These are phyloP conservation scores for Xylaria sp. DNA, from an alignment of 2,329 filamentous ascomycete genomes.

Conservation along the genomic window DNA sequence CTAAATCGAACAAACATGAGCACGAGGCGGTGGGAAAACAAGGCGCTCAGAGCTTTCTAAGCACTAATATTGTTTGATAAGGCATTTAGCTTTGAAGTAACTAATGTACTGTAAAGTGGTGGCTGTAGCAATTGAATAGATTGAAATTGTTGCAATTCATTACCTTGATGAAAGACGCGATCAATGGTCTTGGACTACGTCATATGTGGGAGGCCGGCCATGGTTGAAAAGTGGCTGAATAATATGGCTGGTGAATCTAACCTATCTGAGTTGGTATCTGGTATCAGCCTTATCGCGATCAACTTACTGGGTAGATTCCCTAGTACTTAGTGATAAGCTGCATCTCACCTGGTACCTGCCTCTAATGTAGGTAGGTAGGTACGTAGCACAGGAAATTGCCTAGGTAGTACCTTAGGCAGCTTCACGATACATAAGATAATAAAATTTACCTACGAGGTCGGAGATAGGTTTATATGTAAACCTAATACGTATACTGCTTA, in stretches of 20 bases:
- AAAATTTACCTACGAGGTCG: no score
- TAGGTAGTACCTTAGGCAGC: no score
- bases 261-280: no score
- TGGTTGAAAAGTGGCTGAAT: slow-evolving; percentile 3
- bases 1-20: neutral
- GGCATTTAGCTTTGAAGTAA: neutral
- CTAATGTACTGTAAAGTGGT: neutral
- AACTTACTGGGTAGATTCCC: no score
- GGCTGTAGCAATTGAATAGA: neutral
- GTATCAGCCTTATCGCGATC: no score
- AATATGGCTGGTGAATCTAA: neutral
- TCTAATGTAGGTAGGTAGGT: no score
- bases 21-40: neutral
- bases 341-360: no score
- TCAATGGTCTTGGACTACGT: slow-evolving; percentile 16
- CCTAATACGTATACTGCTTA: no score
- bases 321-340: no score
- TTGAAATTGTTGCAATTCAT: slow-evolving; percentile 7
- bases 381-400: no score
- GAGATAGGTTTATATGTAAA: no score
- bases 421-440: no score
- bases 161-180: slow-evolving; percentile 23
- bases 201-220: slow-evolving; percentile 3
- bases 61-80: neutral
- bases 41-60: neutral